These are phyloP conservation scores for Tetrapyrgos nigripes DNA, from an alignment of 1,284 basidiomycete genomes.

Conservation along the genomic window DNA sequence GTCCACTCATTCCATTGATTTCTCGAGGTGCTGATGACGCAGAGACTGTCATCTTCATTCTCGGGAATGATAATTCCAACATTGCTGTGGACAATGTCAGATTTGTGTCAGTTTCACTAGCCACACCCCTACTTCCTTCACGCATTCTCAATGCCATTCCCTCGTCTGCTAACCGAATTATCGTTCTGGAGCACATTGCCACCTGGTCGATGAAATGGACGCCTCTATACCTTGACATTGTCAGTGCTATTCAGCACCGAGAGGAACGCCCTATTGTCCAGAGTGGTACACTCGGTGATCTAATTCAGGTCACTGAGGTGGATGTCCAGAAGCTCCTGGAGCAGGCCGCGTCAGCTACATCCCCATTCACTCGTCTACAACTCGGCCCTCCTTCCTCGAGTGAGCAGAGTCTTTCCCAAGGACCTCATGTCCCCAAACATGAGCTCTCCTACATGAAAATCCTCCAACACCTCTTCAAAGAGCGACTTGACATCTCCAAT, in stretches of 20 bases:
- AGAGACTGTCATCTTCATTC: constrained; percentile 72
- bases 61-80: constrained; percentile 62
- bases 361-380: constrained; percentile 47
- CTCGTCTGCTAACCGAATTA: constrained; percentile 68
- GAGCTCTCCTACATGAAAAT: constrained; percentile 94
- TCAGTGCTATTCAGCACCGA: constrained; percentile 73
- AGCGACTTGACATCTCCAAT: constrained; percentile 89
- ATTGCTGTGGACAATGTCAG: constrained; percentile 62
- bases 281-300: constrained; percentile 65
- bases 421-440: constrained; percentile 81
- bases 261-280: constrained; percentile 61
- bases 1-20: constrained; percentile 62
- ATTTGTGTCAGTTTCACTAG: constrained; percentile 74
- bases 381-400: constrained; percentile 44
- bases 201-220: constrained; percentile 88
- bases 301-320: constrained; percentile 44
- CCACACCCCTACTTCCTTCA: constrained; percentile 77
- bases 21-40: constrained; percentile 57
- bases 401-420: constrained; percentile 21
- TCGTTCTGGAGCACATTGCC: constrained; percentile 86
- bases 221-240: constrained; percentile 85
- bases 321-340: constrained; percentile 59
- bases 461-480: constrained; percentile 81
- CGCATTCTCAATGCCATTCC: constrained; percentile 73
- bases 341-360: constrained; percentile 38